Conservation (phyloP, 495 filamentous ascomycete genomes). For the Lophiostoma macrostomum region DNA sequence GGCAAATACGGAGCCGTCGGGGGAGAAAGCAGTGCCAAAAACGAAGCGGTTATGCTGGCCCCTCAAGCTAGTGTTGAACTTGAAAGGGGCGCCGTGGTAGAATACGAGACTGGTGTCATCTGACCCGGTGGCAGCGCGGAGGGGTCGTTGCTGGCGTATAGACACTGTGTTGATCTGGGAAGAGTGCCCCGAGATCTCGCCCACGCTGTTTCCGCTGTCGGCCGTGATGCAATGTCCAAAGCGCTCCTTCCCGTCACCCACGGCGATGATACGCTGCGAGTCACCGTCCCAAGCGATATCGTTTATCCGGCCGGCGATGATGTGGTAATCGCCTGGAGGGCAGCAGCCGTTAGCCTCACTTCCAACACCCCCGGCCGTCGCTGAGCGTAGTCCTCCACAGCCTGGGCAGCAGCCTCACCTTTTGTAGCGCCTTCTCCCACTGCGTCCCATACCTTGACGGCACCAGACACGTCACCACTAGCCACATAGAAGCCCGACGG, state of each 20-base stretch:
- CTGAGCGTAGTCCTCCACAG: neutral
- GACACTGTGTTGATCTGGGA: slow-evolving; percentile 86
- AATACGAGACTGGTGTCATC: slow-evolving; percentile 89
- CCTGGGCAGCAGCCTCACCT: slow-evolving; percentile 41
- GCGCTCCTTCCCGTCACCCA: slow-evolving; percentile 89
- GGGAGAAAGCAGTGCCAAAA: slow-evolving; percentile 83
- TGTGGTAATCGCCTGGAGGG: slow-evolving; percentile 77
- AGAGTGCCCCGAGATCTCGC: slow-evolving; percentile 87
- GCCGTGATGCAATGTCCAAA: slow-evolving; percentile 94
- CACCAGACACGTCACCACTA: slow-evolving; percentile 82
- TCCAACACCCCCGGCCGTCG: neutral
- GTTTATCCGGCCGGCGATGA: slow-evolving; percentile 92
- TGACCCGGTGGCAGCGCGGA: slow-evolving; percentile 84
- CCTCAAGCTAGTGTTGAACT: slow-evolving; percentile 74
- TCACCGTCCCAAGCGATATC: slow-evolving; percentile 98
- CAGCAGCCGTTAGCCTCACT: slow-evolving; percentile 25
- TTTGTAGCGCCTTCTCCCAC: slow-evolving; percentile 64
- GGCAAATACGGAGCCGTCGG: slow-evolving; percentile 78
- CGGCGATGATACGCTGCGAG: slow-evolving; percentile 91
- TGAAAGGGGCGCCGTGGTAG: slow-evolving; percentile 90
- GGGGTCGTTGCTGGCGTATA: slow-evolving; percentile 81
- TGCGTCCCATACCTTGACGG: slow-evolving; percentile 85
- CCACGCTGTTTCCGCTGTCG: slow-evolving; percentile 92
- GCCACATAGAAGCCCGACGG: slow-evolving; percentile 94
- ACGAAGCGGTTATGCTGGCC: slow-evolving; percentile 85